phyloP scores from a whole-genome alignment of 495 filamentous ascomycete species.

The Aspergillus taichungensis region DNA sequence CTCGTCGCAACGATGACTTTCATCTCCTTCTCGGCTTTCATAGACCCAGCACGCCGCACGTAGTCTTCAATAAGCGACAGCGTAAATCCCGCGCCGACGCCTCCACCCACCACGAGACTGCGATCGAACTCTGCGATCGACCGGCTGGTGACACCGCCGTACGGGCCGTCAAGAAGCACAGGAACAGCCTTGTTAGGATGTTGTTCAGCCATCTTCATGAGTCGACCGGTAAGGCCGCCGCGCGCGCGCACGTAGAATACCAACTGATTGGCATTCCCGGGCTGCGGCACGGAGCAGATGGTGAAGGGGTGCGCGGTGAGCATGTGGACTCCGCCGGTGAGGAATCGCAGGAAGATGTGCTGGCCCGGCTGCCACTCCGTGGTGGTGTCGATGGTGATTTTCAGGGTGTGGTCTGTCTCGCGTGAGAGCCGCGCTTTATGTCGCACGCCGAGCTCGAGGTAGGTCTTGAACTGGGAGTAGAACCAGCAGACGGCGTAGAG shows the following conservation, averaged over 20 bases:
- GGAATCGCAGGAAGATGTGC: conserved; percentile 38
- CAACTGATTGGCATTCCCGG: conserved; percentile 9
- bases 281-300: conserved; percentile 26
- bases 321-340: conserved; percentile 20
- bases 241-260: conserved; percentile 7
- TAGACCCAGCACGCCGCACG: too few species aligned
- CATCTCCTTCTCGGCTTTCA: too few species aligned
- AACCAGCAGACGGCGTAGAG: conserved; percentile 36
- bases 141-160: too few species aligned
- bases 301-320: conserved; percentile 38
- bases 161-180: too few species aligned
- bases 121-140: too few species aligned
- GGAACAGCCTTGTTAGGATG: too few species aligned
- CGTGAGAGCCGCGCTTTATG: conserved; percentile 33
- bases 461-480: conserved; percentile 33
- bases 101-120: too few species aligned
- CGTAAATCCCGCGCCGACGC: too few species aligned
- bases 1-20: too few species aligned
- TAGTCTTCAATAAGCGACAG: too few species aligned
- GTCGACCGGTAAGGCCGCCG: too few species aligned
- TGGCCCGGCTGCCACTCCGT: conserved; percentile 32
- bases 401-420: conserved; percentile 26
- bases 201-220: too few species aligned
- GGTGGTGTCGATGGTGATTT: conserved; percentile 32
- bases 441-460: conserved; percentile 30